These are phyloP conservation scores for Fragaria iinumae DNA, from an alignment of 306 rosid genomes.

Conservation along the genomic window DNA sequence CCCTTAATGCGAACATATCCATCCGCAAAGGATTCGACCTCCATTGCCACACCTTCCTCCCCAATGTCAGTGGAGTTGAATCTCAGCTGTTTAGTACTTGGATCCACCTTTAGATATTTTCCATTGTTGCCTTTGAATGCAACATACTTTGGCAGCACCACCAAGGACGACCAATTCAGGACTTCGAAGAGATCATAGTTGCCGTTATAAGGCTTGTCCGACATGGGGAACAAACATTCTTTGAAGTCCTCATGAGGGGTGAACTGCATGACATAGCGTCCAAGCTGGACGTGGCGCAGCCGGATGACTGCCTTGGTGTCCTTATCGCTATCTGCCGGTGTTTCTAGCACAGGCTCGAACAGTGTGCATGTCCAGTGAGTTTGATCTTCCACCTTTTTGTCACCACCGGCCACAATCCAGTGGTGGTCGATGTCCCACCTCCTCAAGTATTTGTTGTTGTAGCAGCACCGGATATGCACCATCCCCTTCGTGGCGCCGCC, in stretches of 20 bases:
- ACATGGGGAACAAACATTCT: background rate
- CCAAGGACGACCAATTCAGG: background rate
- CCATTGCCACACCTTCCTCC: background rate
- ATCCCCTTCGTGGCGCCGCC: no score
- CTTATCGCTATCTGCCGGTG: background rate
- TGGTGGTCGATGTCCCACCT: background rate
- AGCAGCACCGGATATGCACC: constrained; percentile 1
- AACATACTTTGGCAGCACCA: background rate
- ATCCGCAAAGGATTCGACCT: background rate
- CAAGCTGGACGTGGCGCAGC: background rate
- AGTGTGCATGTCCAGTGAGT: constrained; percentile 3
- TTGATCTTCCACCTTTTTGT: background rate
- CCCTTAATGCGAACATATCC: background rate
- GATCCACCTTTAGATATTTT: no score
- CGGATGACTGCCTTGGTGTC: background rate
- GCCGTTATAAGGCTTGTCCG: background rate
- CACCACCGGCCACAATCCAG: background rate
- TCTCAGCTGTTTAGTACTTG: background rate
- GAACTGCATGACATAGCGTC: background rate
- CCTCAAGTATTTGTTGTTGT: constrained; percentile 11
- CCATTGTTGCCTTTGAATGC: background rate
- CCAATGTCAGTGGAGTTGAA: background rate
- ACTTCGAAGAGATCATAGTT: background rate
- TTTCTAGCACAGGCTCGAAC: background rate
- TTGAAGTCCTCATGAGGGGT: background rate